A percentile compares a stretch with the other conserved stretches of the same genome.
These are phyloP conservation scores for Leishmania martiniquensis DNA, from an alignment of 208 protist species.

Conservation along the genomic window DNA sequence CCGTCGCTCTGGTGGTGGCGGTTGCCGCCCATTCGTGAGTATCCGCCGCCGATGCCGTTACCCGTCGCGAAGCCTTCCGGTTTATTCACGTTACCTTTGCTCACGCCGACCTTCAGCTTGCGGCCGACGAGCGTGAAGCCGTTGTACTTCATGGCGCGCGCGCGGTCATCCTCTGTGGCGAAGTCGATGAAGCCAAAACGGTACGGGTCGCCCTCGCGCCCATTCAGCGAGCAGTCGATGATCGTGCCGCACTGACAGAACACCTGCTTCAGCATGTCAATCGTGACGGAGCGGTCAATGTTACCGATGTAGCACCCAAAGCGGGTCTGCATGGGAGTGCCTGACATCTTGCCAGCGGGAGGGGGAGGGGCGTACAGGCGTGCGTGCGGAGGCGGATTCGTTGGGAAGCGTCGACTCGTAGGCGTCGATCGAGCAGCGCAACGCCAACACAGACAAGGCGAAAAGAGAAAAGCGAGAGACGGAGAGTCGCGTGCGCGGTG, in stretches of 20 bases:
- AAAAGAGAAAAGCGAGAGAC: too few relatives aligned
- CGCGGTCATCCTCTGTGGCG: slow-evolving; percentile 73
- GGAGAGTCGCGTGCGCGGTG: too few relatives aligned
- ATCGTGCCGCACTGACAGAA: slow-evolving; percentile 86
- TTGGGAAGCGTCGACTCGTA: neutral
- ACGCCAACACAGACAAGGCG: neutral
- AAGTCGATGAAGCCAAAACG: slow-evolving; percentile 93
- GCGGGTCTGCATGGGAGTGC: slow-evolving; percentile 44
- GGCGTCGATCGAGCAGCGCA: neutral
- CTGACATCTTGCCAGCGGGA: slow-evolving; percentile 20
- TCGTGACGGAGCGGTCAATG: slow-evolving; percentile 79
- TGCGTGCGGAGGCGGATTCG: neutral
- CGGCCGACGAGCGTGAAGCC: slow-evolving; percentile 77
- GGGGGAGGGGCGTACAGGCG: neutral
- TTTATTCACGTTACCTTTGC: slow-evolving; percentile 83
- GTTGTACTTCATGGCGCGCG: slow-evolving; percentile 86
- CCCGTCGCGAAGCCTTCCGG: slow-evolving; percentile 27
- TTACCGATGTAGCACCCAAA: slow-evolving; percentile 90
- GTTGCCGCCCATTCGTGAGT: slow-evolving; percentile 6
- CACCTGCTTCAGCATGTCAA: slow-evolving; percentile 79
- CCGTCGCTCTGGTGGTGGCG: slow-evolving; percentile 1
- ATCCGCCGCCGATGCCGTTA: slow-evolving; percentile 19
- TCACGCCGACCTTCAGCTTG: slow-evolving; percentile 84
- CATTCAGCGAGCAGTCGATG: slow-evolving; percentile 88
- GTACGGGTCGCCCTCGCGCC: slow-evolving; percentile 74